Base-by-base conservation (phyloP, 192 early-diverging fungal species). In the Dimargaris verticillata region DNA sequence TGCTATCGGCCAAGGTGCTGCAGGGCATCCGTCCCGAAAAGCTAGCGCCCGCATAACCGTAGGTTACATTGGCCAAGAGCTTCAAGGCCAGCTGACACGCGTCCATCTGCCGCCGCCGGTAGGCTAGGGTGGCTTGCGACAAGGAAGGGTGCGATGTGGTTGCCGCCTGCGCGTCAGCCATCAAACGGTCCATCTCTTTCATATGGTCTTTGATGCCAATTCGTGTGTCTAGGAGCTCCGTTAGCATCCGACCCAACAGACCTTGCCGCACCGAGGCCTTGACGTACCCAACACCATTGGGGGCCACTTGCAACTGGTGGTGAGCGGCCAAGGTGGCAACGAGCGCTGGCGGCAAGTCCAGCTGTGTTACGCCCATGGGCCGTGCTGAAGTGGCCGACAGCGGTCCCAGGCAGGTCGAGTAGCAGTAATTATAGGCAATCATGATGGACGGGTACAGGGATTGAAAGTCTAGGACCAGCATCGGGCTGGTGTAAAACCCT, bases 391-490 rank as follows among this genome's bases (percentile, higher is more conserved):
- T 13, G 41, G 57, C 28, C 10, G 20, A 13, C 13, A 59, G 18
- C 38, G 42, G 76, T 0, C 94, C 92, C 1, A 97, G 66, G 64
- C 90, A 91, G 0, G 93, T 97, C 13, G 90, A 93, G 66, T 78
- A 94, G 65, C 93, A 97, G 49, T 87, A 90, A 66, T 97, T 97
- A 72, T 93, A 97, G 0, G 91, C 94, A 66, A 95, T 94, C 84
- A 97, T 92, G 17, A 97, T 75, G 63, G 88, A 91, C 20, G 94
- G 94, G 60, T 97, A 97, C 18, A 97, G 71, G 51, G 85, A 88
- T 66, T 95, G 92, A 53, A 95, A 97, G 71, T 97, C 94, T 29
- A 95, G 71, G 5, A 97, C 90, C 1, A 92, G 68, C 25, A 94
- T 62, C 5, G 94, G 94, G 66, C 84, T 83, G 17, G 72, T 83